Percentiles rank a stretch among this genome's conserved stretches.
Evolutionary conservation across 257 asterid genomes (phyloP).

Genomic region (Verbena officinalis): DNA sequence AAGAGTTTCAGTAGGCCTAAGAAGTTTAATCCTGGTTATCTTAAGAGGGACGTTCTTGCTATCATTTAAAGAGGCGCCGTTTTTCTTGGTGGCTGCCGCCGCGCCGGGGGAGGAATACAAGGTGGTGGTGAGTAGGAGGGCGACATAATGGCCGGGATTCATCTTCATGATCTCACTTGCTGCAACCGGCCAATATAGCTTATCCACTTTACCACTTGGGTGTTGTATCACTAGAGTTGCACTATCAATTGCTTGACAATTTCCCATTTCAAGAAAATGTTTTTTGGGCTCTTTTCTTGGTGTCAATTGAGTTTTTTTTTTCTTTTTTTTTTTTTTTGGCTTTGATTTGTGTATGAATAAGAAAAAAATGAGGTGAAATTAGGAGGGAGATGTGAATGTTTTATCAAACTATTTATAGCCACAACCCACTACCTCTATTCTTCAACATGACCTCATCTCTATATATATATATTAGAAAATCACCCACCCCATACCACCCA

Average conservation of each 20-base stretch:
- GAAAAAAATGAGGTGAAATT: slow-evolving; percentile 23
- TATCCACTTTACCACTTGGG: slow-evolving; percentile 75
- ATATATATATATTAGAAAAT: slow-evolving; percentile 23
- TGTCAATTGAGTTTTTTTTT: no score
- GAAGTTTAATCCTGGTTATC: slow-evolving; percentile 75
- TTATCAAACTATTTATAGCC: slow-evolving; percentile 33
- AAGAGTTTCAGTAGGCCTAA: slow-evolving; percentile 74
- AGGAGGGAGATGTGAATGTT: slow-evolving; percentile 22
- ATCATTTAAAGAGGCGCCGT: slow-evolving; percentile 27
- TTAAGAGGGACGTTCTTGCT: slow-evolving; percentile 48
- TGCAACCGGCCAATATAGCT: slow-evolving; percentile 54
- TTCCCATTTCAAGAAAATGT: slow-evolving; percentile 56
- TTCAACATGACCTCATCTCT: slow-evolving; percentile 31
- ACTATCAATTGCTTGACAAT: slow-evolving; percentile 91
- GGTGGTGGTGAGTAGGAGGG: slow-evolving; percentile 93
- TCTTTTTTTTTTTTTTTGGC: no score
- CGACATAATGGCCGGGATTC: slow-evolving; percentile 88
- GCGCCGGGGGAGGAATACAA: slow-evolving; percentile 45
- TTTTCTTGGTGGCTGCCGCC: slow-evolving; percentile 12
- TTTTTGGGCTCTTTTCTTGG: neutral
- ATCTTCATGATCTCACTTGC: slow-evolving; percentile 76
- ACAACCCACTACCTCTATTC: slow-evolving; percentile 27
- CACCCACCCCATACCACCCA: slow-evolving; percentile 6
- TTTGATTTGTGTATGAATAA: slow-evolving; percentile 2
- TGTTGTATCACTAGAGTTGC: slow-evolving; percentile 70